These are phyloP conservation scores for Clavispora phyllophila DNA, from an alignment of 805 yeast genomes.

Conservation along the genomic window DNA sequence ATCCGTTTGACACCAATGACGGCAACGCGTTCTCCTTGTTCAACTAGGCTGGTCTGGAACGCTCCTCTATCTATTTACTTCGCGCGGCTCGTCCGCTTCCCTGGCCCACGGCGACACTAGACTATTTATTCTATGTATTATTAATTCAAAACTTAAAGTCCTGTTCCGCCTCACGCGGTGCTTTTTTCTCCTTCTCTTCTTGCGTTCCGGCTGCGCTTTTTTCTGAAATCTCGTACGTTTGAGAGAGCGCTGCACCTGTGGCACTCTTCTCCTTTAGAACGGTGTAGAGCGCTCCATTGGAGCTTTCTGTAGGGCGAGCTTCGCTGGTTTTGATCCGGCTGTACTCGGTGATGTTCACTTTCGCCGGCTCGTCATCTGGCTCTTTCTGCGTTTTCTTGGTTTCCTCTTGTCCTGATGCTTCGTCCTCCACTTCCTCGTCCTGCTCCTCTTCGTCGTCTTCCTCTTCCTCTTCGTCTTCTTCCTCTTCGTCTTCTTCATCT, in stretches of 20 bases:
- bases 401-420: constrained; percentile 52
- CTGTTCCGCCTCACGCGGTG: not conserved
- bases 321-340: constrained; percentile 4
- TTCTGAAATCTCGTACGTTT: not conserved
- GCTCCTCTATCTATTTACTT: no score
- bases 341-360: constrained; percentile 12
- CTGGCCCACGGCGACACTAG: no score
- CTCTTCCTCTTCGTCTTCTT: constrained; percentile 36
- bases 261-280: constrained; percentile 10
- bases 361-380: constrained; percentile 10
- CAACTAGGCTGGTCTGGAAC: not conserved
- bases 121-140: not conserved
- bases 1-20: constrained; percentile 22
- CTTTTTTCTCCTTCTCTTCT: not conserved
- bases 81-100: no score
- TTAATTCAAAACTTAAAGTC: constrained; percentile 9
- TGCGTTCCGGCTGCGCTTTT: no score
- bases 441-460: constrained; percentile 22
- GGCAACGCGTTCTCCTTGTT: not conserved
- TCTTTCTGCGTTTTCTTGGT: constrained; percentile 20
- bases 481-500: constrained; percentile 47
- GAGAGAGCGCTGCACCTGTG: not conserved
- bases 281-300: constrained; percentile 7
- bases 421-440: constrained; percentile 18
- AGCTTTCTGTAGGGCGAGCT: not conserved